Evolutionary conservation across 1,284 basidiomycete species (phyloP).

Genomic region (Rhodotorula sp.): DNA sequence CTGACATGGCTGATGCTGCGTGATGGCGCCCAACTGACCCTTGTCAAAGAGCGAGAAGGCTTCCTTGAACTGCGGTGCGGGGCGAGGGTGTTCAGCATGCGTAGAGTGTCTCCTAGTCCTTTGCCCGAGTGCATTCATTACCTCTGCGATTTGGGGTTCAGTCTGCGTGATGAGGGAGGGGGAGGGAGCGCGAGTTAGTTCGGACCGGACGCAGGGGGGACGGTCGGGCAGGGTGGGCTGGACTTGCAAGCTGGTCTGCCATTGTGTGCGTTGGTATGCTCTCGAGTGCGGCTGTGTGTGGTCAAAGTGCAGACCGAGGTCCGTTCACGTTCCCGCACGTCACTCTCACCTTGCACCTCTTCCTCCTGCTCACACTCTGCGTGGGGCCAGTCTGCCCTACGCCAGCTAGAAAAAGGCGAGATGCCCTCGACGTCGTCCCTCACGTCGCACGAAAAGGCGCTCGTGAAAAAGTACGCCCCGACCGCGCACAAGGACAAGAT

Average conservation of each 20-base stretch:
- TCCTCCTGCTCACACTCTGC: neutral
- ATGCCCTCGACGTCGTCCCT: constrained; percentile 40
- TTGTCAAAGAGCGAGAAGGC: constrained; percentile 44
- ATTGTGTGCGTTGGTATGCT: neutral
- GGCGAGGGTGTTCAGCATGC: neutral
- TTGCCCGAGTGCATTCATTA: neutral
- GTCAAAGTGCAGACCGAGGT: neutral
- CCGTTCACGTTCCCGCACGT: neutral
- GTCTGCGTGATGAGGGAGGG: constrained; percentile 1
- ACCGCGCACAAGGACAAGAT: constrained; percentile 54
- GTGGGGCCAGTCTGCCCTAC: no score
- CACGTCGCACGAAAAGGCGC: constrained; percentile 41
- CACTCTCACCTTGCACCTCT: neutral
- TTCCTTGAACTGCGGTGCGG: constrained; percentile 31
- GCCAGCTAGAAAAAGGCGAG: no score
- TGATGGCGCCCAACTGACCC: constrained; percentile 17
- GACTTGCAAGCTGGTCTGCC: constrained; percentile 28
- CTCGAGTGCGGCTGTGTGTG: neutral
- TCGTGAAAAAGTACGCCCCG: constrained; percentile 42
- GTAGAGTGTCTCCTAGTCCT: neutral
- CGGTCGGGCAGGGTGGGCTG: neutral
- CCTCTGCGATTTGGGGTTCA: constrained; percentile 37
- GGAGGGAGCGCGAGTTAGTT: neutral
- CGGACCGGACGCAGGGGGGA: neutral
- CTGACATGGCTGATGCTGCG: neutral